Base-by-base conservation (phyloP, 768 basidiomycete species). In the Lactarius tabidus region DNA sequence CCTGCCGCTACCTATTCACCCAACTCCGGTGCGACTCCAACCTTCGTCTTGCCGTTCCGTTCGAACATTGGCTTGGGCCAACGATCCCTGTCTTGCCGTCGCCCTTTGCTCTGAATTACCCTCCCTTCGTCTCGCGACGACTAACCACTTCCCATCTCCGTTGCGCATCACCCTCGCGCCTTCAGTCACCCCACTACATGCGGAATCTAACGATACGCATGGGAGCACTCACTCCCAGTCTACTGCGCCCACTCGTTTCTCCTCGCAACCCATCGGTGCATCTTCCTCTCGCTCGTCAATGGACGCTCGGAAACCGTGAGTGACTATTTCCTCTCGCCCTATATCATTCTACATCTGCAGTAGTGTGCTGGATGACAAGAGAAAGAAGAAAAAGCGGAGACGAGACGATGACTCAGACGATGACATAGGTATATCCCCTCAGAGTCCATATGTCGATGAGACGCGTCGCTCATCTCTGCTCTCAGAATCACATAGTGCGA, bases 321-420 rank as follows among this genome's bases (percentile, higher is more conserved):
- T 75, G 45, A n/a, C 6, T 20, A 18, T 54, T 36, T 60, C 36
- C 60, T 56, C 20, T 55, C 64, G n/a, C 26, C 17, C 39, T 7
- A 66, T 57, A 65, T 45, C 68, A 53, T 55, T 54, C 61, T 36
- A 52, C 45, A 60, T 59, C 48, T 36, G 29, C 31, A 51, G 23
- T 56, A 79, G 77, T 62, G 57, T 73, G 59, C 67, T 74, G 14
- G 82, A 85, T 15, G 88, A 89, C 33, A 89, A 87, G 79, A 74
- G 89, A 77, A 90, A 89, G 79, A 91, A 90, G 78, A 91, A 91
- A 78, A 93, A 92, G 73, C 89, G 91, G 75, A 91, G 89, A 81
- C 83, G 88, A 62, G 90, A 90, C 43, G 79, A 81, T 43, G 86
- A 85, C n/a, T 89, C 87, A 69, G 90, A 91, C 68, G 74, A 78